Conservation (phyloP, 169 alveolate genomes). For the Blepharisma undulans region DNA sequence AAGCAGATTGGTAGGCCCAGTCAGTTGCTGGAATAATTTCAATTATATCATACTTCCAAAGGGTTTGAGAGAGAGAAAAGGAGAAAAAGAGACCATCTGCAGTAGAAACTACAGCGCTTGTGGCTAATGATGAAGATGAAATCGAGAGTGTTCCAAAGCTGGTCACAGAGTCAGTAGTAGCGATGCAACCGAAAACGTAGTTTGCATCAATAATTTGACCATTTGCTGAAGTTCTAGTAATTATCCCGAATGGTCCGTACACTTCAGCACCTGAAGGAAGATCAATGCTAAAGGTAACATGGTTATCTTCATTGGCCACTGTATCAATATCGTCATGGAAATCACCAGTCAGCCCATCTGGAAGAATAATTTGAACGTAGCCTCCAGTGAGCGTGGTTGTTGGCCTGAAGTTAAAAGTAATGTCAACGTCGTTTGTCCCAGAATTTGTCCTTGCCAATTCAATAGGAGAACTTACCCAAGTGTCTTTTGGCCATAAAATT, state of each 20-base stretch:
- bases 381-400: neutral
- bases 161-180: neutral
- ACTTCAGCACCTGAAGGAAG: slow-evolving; percentile 1
- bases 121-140: neutral
- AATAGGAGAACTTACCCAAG: neutral
- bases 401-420: slow-evolving; percentile 12
- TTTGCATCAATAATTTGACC: slow-evolving; percentile 34
- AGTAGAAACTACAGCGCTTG: neutral
- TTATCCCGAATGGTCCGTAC: slow-evolving; percentile 31
- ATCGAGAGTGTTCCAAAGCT: neutral
- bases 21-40: neutral
- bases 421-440: neutral
- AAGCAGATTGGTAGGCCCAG: neutral
- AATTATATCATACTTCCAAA: slow-evolving; percentile 1
- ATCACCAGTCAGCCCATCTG: neutral
- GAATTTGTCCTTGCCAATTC: neutral
- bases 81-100: neutral
- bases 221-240: neutral
- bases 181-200: slow-evolving; percentile 9
- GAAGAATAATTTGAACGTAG: neutral
- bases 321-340: too few species aligned
- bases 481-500: neutral
- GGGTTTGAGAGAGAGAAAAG: neutral
- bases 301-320: neutral
- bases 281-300: neutral